phyloP scores from a whole-genome alignment of 2,329 filamentous ascomycete genomes.

The Pyrenochaeta sp. region DNA sequence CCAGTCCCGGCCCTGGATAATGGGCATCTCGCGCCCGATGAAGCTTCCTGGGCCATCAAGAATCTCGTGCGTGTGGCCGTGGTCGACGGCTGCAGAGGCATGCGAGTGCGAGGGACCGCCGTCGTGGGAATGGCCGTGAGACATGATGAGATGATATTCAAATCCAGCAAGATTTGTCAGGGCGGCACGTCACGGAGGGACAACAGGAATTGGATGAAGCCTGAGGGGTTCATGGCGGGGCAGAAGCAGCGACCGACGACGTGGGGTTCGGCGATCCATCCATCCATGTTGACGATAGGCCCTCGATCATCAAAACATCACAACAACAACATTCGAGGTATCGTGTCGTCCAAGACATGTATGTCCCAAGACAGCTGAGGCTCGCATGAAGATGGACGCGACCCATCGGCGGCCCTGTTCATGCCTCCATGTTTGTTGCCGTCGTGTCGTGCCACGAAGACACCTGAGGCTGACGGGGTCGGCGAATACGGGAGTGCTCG shows the following conservation, averaged over 20 bases:
- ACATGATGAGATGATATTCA: constrained; percentile 24
- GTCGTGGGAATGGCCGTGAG: constrained; percentile 45
- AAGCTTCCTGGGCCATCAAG: constrained; percentile 93
- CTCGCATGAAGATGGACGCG: constrained; percentile 7
- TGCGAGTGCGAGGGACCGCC: constrained; percentile 60
- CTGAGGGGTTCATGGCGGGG: no score
- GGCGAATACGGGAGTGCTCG: constrained; percentile 8
- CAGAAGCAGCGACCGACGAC: no score
- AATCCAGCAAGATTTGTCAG: not conserved
- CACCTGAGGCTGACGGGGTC: constrained; percentile 9
- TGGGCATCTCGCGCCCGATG: constrained; percentile 88
- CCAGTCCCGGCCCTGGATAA: constrained; percentile 88
- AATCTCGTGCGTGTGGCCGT: constrained; percentile 96
- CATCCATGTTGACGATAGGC: no score
- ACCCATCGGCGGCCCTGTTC: constrained; percentile 8
- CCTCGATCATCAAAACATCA: constrained; percentile 7
- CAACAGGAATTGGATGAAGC: no score
- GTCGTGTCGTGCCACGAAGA: constrained; percentile 20
- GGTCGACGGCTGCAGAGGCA: constrained; percentile 64
- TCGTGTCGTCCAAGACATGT: not conserved
- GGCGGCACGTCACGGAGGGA: no score
- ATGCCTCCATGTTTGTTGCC: constrained; percentile 19
- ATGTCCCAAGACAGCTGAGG: not conserved
- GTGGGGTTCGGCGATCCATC: no score
- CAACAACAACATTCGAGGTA: constrained; percentile 2